phyloP scores from a whole-genome alignment of 371 early-diverging fungal species.

The Lichtheimia corymbifera region DNA sequence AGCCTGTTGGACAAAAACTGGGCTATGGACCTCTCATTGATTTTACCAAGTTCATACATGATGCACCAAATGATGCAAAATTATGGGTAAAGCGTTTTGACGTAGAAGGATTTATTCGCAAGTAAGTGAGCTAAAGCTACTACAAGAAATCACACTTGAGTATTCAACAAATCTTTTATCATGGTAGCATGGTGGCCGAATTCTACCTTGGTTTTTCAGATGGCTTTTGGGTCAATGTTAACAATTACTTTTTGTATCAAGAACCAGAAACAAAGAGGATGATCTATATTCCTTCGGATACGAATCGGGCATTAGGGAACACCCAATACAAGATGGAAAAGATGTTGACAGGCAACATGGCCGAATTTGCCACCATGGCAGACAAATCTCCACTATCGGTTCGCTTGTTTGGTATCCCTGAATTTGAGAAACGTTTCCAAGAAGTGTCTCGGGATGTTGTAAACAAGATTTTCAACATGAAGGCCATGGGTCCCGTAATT shows the following conservation, averaged over 20 bases:
- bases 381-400: neutral
- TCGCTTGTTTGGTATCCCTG: slow-evolving; percentile 1
- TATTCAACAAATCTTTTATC: neutral
- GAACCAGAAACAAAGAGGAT: slow-evolving; percentile 7
- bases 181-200: slow-evolving; percentile 24
- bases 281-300: slow-evolving; percentile 10
- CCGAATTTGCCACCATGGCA: neutral
- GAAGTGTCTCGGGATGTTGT: slow-evolving; percentile 1
- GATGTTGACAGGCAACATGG: slow-evolving; percentile 4
- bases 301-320: slow-evolving; percentile 6
- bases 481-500: slow-evolving; percentile 9
- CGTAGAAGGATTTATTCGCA: slow-evolving; percentile 17
- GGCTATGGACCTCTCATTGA: slow-evolving; percentile 9
- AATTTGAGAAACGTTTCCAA: neutral
- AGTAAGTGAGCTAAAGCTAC: slow-evolving; percentile 10
- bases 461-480: neutral
- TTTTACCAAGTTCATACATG: slow-evolving; percentile 19
- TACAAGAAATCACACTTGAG: no score
- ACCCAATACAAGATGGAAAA: slow-evolving; percentile 4
- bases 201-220: slow-evolving; percentile 19
- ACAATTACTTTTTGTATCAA: slow-evolving; percentile 28
- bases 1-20: neutral
- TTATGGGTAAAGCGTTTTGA: slow-evolving; percentile 17
- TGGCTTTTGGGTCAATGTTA: slow-evolving; percentile 15
- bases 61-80: slow-evolving; percentile 15